These are phyloP conservation scores for Globisporangium yorkense DNA, from an alignment of 352 stramenopile species.

Conservation along the genomic window DNA sequence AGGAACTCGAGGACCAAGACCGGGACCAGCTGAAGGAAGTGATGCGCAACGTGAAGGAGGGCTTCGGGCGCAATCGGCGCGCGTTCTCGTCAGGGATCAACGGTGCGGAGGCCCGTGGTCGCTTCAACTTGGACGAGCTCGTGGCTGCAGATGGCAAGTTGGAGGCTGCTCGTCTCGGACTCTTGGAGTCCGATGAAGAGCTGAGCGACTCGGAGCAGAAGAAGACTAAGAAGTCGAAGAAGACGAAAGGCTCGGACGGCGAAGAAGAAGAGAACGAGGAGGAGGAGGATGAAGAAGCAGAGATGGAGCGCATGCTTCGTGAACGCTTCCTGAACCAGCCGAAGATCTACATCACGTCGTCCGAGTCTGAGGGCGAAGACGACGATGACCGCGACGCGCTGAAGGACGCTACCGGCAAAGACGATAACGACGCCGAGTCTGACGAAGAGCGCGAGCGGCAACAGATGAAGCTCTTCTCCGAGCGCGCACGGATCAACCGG, in stretches of 20 bases:
- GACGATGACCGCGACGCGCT: constrained; percentile 27
- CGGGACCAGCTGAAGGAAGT: constrained; percentile 73
- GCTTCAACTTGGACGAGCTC: constrained; percentile 80
- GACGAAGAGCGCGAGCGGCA: constrained; percentile 78
- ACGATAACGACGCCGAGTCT: constrained; percentile 54
- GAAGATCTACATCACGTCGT: constrained; percentile 85
- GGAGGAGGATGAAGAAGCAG: constrained; percentile 66
- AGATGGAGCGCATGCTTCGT: constrained; percentile 76
- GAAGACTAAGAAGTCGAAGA: constrained; percentile 25
- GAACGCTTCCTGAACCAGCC: constrained; percentile 71
- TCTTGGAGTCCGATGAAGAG: constrained; percentile 81
- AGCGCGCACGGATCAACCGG: constrained; percentile 74
- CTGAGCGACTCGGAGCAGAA: constrained; percentile 41
- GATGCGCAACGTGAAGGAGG: constrained; percentile 87
- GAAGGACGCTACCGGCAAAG: constrained; percentile 13
- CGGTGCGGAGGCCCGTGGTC: constrained; percentile 52
- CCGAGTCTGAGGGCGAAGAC: constrained; percentile 65
- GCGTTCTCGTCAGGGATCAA: constrained; percentile 57
- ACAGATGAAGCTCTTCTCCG: constrained; percentile 85
- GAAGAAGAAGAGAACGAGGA: constrained; percentile 17
- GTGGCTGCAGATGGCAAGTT: constrained; percentile 77
- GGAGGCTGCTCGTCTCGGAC: constrained; percentile 67
- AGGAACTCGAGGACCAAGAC: constrained; percentile 63
- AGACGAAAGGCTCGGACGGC: constrained; percentile 10
- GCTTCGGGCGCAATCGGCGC: constrained; percentile 78